A percentile compares a stretch with the other conserved stretches of the same genome.
Evolutionary conservation across 306 rosid genomes (phyloP).

Genomic region (Vachellia pachyceras): DNA sequence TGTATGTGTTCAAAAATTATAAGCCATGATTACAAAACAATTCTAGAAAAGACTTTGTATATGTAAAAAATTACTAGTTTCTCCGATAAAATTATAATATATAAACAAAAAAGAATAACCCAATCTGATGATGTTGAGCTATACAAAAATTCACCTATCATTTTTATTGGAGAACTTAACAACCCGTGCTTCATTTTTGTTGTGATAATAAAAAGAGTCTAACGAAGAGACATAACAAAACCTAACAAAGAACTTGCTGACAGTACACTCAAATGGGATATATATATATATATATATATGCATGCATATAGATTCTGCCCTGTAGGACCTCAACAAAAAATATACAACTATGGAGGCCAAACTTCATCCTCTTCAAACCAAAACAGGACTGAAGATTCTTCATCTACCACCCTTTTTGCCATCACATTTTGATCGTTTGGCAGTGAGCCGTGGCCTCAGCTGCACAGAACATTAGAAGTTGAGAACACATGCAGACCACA

Average conservation of each 20-base stretch:
- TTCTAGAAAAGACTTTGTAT: not conserved
- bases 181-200: not conserved
- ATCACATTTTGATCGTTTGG: constrained; percentile 52
- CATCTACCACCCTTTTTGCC: constrained; percentile 39
- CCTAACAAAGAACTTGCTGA: not conserved
- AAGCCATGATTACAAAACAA: not conserved
- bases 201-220: not conserved
- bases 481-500: constrained; percentile 9
- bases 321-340: constrained; percentile 45
- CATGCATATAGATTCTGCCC: constrained; percentile 33
- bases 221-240: not conserved
- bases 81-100: not conserved
- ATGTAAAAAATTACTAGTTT: not conserved
- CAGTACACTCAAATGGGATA: constrained; percentile 29
- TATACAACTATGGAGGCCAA: constrained; percentile 19
- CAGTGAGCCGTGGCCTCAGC: constrained; percentile 70
- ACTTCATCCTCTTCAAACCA: not conserved
- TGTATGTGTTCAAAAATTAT: not conserved
- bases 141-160: not conserved
- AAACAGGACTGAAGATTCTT: constrained; percentile 29
- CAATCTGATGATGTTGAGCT: not conserved
- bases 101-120: not conserved
- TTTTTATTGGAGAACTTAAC: not conserved
- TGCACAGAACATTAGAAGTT: constrained; percentile 39
- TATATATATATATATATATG: not conserved